phyloP scores from a whole-genome alignment of 331 rosid species.

The Pyrus hybrid region DNA sequence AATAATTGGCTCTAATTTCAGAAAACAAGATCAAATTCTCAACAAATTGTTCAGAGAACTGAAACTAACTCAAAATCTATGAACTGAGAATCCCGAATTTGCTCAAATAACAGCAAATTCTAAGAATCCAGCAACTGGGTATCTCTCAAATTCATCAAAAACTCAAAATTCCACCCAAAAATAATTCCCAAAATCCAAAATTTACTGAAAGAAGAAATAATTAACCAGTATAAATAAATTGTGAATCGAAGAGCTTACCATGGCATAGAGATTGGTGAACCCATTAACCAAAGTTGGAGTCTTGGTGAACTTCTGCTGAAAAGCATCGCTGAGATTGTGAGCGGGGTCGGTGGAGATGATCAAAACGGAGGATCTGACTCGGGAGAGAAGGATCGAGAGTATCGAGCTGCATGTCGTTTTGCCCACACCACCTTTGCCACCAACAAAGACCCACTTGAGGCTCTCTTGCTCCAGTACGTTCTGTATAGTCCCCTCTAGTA shows the following conservation, averaged over 20 bases:
- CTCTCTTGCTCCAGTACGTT: slow-evolving; percentile 79
- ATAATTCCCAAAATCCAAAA: not conserved
- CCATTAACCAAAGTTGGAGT: slow-evolving; percentile 87
- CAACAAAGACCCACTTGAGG: slow-evolving; percentile 95
- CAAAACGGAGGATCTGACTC: slow-evolving; percentile 79
- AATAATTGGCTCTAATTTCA: not conserved
- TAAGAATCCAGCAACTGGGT: not conserved
- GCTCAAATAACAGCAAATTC: not conserved
- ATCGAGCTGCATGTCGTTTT: slow-evolving; percentile 95
- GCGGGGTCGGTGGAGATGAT: slow-evolving; percentile 99
- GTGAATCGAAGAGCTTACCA: slow-evolving; percentile 32
- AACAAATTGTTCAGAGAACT: not conserved
- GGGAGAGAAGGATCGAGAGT: slow-evolving; percentile 72
- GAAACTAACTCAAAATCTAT: not conserved
- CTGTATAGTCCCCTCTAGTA: slow-evolving; percentile 62
- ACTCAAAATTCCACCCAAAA: not conserved
- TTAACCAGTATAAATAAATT: not conserved
- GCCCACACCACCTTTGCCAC: slow-evolving; percentile 98
- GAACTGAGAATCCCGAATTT: not conserved
- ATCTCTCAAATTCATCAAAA: not conserved
- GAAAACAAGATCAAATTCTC: not conserved
- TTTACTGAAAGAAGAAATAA: not conserved
- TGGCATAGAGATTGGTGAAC: slow-evolving; percentile 82
- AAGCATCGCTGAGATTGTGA: slow-evolving; percentile 98
- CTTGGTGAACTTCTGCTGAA: slow-evolving; percentile 91